A percentile compares a stretch with the other conserved stretches of the same genome.
Conservation (phyloP, 305 asterid species). For the Galium porrigens region DNA sequence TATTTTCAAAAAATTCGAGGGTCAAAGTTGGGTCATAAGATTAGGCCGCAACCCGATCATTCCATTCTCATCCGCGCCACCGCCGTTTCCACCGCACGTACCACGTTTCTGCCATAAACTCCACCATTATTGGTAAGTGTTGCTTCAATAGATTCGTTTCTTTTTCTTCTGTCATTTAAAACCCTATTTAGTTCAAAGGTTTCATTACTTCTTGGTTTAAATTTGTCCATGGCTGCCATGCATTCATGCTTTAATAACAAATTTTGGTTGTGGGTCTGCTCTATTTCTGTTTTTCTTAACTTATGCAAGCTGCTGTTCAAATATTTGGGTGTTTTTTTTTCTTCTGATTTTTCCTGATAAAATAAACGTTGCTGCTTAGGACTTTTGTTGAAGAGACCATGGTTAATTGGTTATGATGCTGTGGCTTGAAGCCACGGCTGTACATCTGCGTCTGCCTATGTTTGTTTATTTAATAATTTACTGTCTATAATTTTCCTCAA, state of each 20-base stretch:
- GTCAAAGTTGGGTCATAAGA: no score
- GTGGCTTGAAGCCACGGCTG: neutral
- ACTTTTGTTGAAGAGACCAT: neutral
- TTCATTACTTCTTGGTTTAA: neutral
- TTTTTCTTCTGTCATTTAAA: neutral
- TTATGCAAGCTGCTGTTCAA: neutral
- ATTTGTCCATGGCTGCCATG: neutral
- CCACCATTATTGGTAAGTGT: neutral
- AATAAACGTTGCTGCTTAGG: neutral
- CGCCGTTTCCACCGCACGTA: neutral
- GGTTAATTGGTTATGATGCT: neutral
- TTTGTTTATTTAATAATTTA: no score
- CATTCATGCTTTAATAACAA: neutral
- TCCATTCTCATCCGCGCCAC: neutral
- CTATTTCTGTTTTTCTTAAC: neutral
- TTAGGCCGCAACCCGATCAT: neutral
- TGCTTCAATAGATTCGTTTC: neutral
- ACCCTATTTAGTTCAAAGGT: neutral
- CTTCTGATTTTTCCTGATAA: no score
- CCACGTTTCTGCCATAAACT: neutral
- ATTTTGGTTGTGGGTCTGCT: neutral
- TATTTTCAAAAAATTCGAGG: no score
- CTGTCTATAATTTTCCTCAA: neutral
- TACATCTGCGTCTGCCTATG: neutral
- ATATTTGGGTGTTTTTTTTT: no score